These are phyloP conservation scores for Hypoxylon rubiginosum DNA, from an alignment of 2,329 filamentous ascomycete species.

Conservation along the genomic window DNA sequence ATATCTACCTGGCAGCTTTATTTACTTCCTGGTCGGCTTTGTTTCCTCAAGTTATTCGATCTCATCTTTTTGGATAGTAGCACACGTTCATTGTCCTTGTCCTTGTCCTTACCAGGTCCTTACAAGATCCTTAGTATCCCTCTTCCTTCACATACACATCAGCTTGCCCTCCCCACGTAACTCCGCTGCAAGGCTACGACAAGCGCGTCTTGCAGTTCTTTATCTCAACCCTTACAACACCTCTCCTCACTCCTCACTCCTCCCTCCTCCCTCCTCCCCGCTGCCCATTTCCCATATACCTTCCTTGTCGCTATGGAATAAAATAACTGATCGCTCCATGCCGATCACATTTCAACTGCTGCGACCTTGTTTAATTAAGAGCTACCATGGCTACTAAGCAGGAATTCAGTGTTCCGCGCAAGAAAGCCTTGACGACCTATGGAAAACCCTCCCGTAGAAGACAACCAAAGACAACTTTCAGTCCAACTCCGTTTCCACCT, in stretches of 20 bases:
- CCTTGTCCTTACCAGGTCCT: too few species aligned
- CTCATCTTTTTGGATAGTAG: neutral
- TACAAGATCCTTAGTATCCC: neutral
- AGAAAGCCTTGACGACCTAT: constrained; percentile 49
- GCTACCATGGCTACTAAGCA: constrained; percentile 44
- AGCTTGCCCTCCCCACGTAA: constrained; percentile 12
- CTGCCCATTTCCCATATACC: neutral
- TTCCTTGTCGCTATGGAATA: constrained; percentile 45
- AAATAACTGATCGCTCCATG: constrained; percentile 21
- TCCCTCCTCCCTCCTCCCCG: neutral
- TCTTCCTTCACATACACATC: constrained; percentile 1
- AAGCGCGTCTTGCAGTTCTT: constrained; percentile 32
- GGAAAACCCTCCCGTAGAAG: constrained; percentile 47
- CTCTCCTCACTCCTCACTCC: neutral
- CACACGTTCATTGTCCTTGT: constrained; percentile 19
- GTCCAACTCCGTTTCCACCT: constrained; percentile 46
- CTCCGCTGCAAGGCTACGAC: constrained; percentile 27
- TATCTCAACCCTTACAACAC: constrained; percentile 11
- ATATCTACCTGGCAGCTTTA: neutral
- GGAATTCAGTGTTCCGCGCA: constrained; percentile 47
- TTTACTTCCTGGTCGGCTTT: constrained; percentile 7
- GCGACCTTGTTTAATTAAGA: constrained; percentile 19
- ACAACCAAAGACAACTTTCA: constrained; percentile 46
- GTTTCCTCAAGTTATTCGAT: neutral
- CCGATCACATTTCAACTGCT: constrained; percentile 13